Percentiles rank a stretch among this genome's conserved stretches.
phyloP scores from a whole-genome alignment of 768 basidiomycete genomes.

The Daedalea quercina region DNA sequence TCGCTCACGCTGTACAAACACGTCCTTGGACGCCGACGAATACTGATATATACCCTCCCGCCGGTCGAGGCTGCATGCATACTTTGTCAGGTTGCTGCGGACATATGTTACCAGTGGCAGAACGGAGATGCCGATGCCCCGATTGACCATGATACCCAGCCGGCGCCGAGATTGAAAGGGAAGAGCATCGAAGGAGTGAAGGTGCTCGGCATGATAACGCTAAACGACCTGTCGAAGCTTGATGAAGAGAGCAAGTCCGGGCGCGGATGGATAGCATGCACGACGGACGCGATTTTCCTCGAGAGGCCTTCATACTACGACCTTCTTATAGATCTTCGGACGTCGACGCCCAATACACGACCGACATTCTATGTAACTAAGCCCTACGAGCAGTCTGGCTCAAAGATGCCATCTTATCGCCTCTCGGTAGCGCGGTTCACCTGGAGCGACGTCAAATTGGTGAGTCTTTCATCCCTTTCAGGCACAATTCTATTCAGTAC shows the following conservation, averaged over 20 bases:
- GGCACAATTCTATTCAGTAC: too few species aligned
- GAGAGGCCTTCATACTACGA: slow-evolving; percentile 79
- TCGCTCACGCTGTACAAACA: slow-evolving; percentile 76
- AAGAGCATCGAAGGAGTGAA: slow-evolving; percentile 47
- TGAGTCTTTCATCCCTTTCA: too few species aligned
- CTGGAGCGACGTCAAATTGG: slow-evolving; percentile 79
- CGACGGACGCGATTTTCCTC: slow-evolving; percentile 79
- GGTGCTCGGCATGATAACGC: slow-evolving; percentile 76
- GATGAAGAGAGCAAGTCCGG: slow-evolving; percentile 49
- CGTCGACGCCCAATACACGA: slow-evolving; percentile 53
- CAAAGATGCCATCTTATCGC: slow-evolving; percentile 40
- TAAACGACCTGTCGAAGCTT: slow-evolving; percentile 64
- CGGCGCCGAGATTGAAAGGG: slow-evolving; percentile 24
- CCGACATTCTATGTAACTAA: slow-evolving; percentile 63
- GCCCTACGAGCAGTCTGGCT: slow-evolving; percentile 29
- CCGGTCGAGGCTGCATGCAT: slow-evolving; percentile 77
- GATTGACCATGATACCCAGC: slow-evolving; percentile 6
- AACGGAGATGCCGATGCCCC: slow-evolving; percentile 7
- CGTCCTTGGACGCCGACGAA: slow-evolving; percentile 62
- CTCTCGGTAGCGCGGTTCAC: slow-evolving; percentile 65
- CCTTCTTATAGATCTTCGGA: slow-evolving; percentile 73
- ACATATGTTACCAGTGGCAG: slow-evolving; percentile 50
- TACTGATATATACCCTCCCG: slow-evolving; percentile 76
- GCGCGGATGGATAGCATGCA: slow-evolving; percentile 79
- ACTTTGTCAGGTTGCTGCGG: slow-evolving; percentile 54